A percentile compares a stretch with the other conserved stretches of the same genome.
Evolutionary conservation across 441 rosid genomes (phyloP).

Genomic region (Raphanus hybrid): DNA sequence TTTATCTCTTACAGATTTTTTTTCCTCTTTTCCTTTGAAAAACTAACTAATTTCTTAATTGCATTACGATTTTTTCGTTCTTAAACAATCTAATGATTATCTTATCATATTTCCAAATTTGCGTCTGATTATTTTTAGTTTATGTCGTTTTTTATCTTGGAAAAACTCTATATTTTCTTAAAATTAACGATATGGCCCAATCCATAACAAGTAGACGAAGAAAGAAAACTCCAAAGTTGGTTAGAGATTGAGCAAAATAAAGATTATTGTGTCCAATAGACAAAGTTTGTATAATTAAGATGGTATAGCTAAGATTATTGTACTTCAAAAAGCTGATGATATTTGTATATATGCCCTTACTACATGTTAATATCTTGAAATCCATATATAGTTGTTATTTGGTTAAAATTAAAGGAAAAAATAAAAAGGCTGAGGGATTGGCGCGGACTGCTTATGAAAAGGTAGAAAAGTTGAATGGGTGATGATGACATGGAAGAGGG

Average conservation of each 20-base stretch:
- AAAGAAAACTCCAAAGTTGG: neutral
- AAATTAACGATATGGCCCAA: too few species aligned
- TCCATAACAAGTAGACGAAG: neutral
- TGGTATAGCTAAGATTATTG: neutral
- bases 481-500: conserved; percentile 32
- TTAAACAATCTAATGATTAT: too few species aligned
- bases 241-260: too few species aligned
- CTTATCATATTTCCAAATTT: too few species aligned
- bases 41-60: neutral
- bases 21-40: neutral
- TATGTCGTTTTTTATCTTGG: too few species aligned
- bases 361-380: neutral
- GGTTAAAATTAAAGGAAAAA: neutral
- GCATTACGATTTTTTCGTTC: neutral
- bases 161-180: too few species aligned
- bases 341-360: neutral
- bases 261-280: neutral
- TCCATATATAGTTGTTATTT: neutral
- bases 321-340: too few species aligned
- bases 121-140: too few species aligned
- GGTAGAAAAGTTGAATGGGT: conserved; percentile 2
- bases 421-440: neutral
- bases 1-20: neutral
- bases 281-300: neutral
- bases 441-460: neutral